Conservation (phyloP, 495 filamentous ascomycete species). For the Penicillium pulvis region DNA sequence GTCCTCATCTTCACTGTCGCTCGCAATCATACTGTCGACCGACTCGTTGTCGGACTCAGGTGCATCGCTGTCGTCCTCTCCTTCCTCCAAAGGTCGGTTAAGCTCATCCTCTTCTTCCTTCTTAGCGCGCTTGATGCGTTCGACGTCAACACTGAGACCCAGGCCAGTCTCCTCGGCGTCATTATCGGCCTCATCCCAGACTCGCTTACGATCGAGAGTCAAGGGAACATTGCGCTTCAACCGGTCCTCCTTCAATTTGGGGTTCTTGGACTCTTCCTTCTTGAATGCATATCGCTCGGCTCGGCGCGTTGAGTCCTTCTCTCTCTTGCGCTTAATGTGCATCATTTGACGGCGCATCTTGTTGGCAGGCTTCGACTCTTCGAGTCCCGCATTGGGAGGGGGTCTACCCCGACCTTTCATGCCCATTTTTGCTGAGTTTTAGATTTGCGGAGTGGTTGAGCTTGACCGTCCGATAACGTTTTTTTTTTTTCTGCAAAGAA, state of each 20-base stretch:
- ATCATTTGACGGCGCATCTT: slow-evolving; percentile 74
- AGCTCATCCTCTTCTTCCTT: slow-evolving; percentile 62
- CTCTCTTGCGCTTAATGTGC: slow-evolving; percentile 77
- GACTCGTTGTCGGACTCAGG: slow-evolving; percentile 62
- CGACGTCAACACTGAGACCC: slow-evolving; percentile 75
- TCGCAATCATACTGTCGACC: slow-evolving; percentile 69
- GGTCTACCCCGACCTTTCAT: slow-evolving; percentile 28
- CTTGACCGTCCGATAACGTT: slow-evolving; percentile 4
- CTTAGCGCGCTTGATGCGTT: slow-evolving; percentile 71
- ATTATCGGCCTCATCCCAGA: slow-evolving; percentile 89
- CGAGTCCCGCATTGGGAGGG: slow-evolving; percentile 28
- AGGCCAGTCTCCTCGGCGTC: slow-evolving; percentile 62
- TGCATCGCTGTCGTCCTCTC: slow-evolving; percentile 40
- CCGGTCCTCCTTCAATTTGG: slow-evolving; percentile 69
- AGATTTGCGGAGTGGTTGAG: background rate
- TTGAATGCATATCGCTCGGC: slow-evolving; percentile 75
- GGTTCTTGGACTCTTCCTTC: slow-evolving; percentile 82
- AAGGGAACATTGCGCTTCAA: slow-evolving; percentile 75
- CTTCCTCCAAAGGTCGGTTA: slow-evolving; percentile 38
- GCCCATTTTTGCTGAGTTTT: slow-evolving; percentile 24
- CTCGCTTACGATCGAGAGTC: slow-evolving; percentile 85
- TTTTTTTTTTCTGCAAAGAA: slow-evolving; percentile 14
- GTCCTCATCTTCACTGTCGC: slow-evolving; percentile 50
- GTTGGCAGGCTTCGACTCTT: slow-evolving; percentile 52
- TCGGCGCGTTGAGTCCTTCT: slow-evolving; percentile 68